Conservation (phyloP, 2,329 filamentous ascomycete genomes). For the Apiospora pterosperma region DNA sequence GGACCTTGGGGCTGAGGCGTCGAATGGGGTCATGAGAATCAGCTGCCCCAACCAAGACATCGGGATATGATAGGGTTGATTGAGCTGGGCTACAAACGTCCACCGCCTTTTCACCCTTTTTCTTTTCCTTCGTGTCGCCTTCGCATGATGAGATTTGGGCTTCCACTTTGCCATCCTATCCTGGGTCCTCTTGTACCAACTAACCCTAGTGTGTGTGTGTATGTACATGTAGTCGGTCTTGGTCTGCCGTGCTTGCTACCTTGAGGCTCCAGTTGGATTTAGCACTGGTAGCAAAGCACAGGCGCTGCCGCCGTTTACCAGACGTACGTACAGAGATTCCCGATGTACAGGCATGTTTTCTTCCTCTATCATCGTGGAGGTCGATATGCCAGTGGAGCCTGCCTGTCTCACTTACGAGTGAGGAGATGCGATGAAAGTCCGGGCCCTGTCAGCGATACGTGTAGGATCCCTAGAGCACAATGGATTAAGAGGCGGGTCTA, state of each 20-base stretch:
- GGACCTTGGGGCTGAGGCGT: neutral
- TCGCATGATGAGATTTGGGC: neutral
- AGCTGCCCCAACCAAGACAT: neutral
- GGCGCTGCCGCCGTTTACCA: neutral
- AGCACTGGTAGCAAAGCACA: neutral
- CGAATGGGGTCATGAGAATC: neutral
- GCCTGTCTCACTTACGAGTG: neutral
- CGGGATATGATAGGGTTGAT: too few species aligned
- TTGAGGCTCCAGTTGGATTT: neutral
- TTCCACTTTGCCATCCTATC: neutral
- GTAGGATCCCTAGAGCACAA: neutral
- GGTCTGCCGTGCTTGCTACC: neutral
- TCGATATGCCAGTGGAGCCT: neutral
- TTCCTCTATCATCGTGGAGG: neutral
- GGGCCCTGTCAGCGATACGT: neutral
- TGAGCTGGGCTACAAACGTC: neutral
- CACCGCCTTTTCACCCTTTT: slow-evolving; percentile 2
- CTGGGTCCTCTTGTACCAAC: neutral
- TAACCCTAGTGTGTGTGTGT: too few species aligned
- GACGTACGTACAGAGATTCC: neutral
- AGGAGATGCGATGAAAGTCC: neutral
- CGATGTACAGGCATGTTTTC: neutral
- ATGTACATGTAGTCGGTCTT: neutral
- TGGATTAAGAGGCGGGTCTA: neutral
- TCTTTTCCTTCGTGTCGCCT: neutral